A percentile compares a stretch with the other conserved stretches of the same genome.
Conservation (phyloP, 2,329 filamentous ascomycete species). For the Tolypocladium inflatum region DNA sequence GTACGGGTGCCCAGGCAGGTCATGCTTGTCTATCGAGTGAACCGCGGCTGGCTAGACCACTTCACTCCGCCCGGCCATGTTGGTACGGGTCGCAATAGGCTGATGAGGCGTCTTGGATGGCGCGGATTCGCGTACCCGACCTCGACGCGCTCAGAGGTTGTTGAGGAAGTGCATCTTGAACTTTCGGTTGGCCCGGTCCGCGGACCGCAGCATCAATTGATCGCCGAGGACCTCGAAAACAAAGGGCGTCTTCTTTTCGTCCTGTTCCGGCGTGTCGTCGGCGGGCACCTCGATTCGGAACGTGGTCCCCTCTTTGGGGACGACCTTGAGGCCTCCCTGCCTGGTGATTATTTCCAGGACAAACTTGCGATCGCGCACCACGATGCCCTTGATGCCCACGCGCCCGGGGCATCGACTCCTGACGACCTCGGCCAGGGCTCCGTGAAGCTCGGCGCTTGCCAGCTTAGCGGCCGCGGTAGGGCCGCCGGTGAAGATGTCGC, state of each 20-base stretch:
- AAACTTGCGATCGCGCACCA: constrained; percentile 80
- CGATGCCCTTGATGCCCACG: constrained; percentile 77
- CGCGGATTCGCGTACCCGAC: too few relatives aligned
- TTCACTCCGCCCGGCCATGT: background rate
- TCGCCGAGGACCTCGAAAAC: constrained; percentile 81
- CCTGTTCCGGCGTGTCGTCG: constrained; percentile 5
- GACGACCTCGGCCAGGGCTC: constrained; percentile 73
- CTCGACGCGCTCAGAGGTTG: constrained; percentile 54
- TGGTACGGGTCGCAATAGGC: too few relatives aligned
- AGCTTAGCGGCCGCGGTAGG: constrained; percentile 61
- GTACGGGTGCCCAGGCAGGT: too few relatives aligned
- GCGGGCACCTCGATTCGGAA: constrained; percentile 66
- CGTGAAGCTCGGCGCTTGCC: constrained; percentile 82
- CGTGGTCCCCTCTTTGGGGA: constrained; percentile 85
- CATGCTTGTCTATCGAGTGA: background rate
- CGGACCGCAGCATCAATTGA: constrained; percentile 73
- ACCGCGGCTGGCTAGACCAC: too few relatives aligned
- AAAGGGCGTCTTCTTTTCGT: constrained; percentile 28
- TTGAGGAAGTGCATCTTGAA: constrained; percentile 78
- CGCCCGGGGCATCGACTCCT: constrained; percentile 70
- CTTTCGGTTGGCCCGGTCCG: constrained; percentile 82
- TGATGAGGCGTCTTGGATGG: too few relatives aligned
- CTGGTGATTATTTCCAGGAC: constrained; percentile 76
- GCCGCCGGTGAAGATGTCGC: constrained; percentile 46
- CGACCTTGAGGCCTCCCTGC: constrained; percentile 59